phyloP scores from a whole-genome alignment of 805 yeast genomes.

The Yueomyces sinensis region DNA sequence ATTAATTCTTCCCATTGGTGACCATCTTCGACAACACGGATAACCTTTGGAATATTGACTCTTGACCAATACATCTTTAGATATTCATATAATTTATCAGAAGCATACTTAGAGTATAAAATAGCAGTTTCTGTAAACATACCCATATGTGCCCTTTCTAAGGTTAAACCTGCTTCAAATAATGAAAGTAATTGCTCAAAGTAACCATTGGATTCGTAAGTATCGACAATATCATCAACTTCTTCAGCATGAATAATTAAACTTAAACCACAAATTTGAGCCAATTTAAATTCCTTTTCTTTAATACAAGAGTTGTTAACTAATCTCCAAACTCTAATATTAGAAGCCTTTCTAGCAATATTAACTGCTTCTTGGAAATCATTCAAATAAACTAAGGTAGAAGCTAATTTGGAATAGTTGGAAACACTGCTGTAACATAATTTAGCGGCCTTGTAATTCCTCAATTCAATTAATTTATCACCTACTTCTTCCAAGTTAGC shows the following conservation, averaged over 20 bases:
- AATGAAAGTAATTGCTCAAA: conserved; percentile 83
- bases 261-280: conserved; percentile 97
- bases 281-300: conserved; percentile 87
- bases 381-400: conserved; percentile 83
- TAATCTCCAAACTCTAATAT: conserved; percentile 90
- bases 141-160: conserved; percentile 99
- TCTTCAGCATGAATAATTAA: conserved; percentile 97
- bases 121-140: conserved; percentile 96
- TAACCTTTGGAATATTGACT: conserved; percentile 92
- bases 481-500: conserved; percentile 90
- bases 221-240: conserved; percentile 72
- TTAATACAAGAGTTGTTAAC: conserved; percentile 95
- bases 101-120: conserved; percentile 79
- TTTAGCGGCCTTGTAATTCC: conserved; percentile 88
- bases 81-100: conserved; percentile 89
- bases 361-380: conserved; percentile 97
- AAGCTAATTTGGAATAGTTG: conserved; percentile 90
- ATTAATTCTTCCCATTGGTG: conserved; percentile 95
- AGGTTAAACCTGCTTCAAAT: conserved; percentile 88
- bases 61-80: conserved; percentile 97
- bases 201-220: conserved; percentile 83
- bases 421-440: conserved; percentile 74
- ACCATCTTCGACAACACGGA: conserved; percentile 83
- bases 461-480: conserved; percentile 70
- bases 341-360: conserved; percentile 96